A percentile compares a stretch with the other conserved stretches of the same genome.
These are phyloP conservation scores for Peribolospora kevripleyi DNA, from an alignment of 768 basidiomycete genomes.

Conservation along the genomic window DNA sequence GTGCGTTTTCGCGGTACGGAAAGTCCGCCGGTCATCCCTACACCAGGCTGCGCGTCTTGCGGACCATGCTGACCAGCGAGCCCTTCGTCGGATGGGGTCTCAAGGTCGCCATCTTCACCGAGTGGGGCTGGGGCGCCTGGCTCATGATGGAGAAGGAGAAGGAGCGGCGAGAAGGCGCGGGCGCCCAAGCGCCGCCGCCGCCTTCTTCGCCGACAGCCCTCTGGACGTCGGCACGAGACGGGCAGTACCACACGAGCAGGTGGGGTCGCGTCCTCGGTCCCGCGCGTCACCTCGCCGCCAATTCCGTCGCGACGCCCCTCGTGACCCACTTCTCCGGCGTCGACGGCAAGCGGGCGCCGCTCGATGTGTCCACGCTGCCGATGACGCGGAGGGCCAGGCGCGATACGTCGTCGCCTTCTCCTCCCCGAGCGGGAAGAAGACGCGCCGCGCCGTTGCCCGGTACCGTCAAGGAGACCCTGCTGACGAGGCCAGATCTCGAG, in stretches of 20 bases:
- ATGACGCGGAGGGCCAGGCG: background rate
- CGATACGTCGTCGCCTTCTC: background rate
- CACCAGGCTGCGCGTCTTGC: constrained; percentile 14
- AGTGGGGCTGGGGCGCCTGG: background rate
- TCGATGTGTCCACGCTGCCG: background rate
- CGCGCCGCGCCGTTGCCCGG: background rate
- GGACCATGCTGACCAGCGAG: constrained; percentile 17
- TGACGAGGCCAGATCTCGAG: constrained; percentile 10
- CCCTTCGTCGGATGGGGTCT: constrained; percentile 20
- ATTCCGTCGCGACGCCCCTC: too few species aligned
- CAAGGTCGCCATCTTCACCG: background rate
- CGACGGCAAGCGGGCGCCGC: constrained; percentile 3
- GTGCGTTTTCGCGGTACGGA: background rate
- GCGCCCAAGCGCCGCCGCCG: background rate
- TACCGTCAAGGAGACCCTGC: constrained; percentile 6
- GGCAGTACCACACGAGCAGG: background rate
- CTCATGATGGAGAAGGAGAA: background rate
- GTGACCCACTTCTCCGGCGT: background rate
- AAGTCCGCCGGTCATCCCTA: background rate
- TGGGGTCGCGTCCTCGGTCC: background rate
- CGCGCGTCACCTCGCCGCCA: too few species aligned
- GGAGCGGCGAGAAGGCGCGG: too few species aligned
- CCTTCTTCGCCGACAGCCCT: too few species aligned
- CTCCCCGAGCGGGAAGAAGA: background rate
- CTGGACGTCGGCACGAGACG: too few species aligned